These are phyloP conservation scores for Schwanniomyces vanrijiae DNA, from an alignment of 805 yeast species.

Conservation along the genomic window DNA sequence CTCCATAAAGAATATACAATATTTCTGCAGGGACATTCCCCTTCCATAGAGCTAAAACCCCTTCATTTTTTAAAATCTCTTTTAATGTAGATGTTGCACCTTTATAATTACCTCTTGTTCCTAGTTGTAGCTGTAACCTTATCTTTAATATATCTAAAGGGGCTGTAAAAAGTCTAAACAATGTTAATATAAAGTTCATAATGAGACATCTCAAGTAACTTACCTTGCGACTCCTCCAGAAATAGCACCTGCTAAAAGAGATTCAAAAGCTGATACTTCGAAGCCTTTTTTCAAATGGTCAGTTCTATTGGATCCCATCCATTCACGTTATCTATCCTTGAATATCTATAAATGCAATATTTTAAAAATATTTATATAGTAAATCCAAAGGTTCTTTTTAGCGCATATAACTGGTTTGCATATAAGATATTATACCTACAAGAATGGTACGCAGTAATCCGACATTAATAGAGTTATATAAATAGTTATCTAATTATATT, in stretches of 20 bases:
- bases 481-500: slow-evolving; percentile 8
- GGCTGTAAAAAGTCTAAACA: slow-evolving; percentile 57
- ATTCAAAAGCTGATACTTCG: slow-evolving; percentile 49
- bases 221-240: slow-evolving; percentile 60
- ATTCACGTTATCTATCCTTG: neutral
- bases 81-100: slow-evolving; percentile 39
- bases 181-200: slow-evolving; percentile 17
- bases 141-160: slow-evolving; percentile 81
- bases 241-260: slow-evolving; percentile 67
- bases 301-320: slow-evolving; percentile 15
- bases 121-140: slow-evolving; percentile 61
- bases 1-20: slow-evolving; percentile 84
- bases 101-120: slow-evolving; percentile 12
- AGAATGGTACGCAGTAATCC: too few relatives aligned
- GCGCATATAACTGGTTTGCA: neutral
- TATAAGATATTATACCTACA: neutral
- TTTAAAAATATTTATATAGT: too few relatives aligned
- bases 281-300: slow-evolving; percentile 54
- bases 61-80: slow-evolving; percentile 60
- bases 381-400: neutral
- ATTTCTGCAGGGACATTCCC: slow-evolving; percentile 92
- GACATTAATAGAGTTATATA: too few relatives aligned
- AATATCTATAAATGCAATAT: neutral
- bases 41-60: slow-evolving; percentile 82
- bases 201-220: slow-evolving; percentile 9